A percentile compares a stretch with the other conserved stretches of the same genome.
Evolutionary conservation across 345 rosid genomes (phyloP).

Genomic region (Euphorbia peplus): DNA sequence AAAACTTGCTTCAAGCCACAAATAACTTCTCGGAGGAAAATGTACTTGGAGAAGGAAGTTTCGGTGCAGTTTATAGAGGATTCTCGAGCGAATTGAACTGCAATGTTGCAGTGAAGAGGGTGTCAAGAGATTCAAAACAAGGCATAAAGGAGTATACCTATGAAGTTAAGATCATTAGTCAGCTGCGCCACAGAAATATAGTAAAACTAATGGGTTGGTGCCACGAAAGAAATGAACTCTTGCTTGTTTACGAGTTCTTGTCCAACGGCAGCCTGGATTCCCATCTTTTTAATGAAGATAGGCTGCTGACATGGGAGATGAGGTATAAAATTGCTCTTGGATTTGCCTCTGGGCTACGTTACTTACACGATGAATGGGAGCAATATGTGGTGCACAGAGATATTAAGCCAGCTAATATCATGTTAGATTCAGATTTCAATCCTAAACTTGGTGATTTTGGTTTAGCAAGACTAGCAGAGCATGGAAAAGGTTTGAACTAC

Average conservation of each 20-base stretch:
- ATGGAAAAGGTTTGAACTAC: slow-evolving; percentile 19
- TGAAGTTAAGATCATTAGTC: slow-evolving; percentile 1
- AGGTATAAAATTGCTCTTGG: slow-evolving; percentile 22
- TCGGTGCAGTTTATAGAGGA: background rate
- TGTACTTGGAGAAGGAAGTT: slow-evolving; percentile 2
- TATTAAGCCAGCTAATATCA: slow-evolving; percentile 32
- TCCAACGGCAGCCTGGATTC: slow-evolving; percentile 4
- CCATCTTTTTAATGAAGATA: slow-evolving; percentile 3
- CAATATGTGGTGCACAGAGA: slow-evolving; percentile 29
- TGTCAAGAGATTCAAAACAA: slow-evolving; percentile 5
- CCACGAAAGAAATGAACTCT: background rate
- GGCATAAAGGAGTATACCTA: background rate
- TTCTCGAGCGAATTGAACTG: background rate
- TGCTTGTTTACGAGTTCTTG: slow-evolving; percentile 8
- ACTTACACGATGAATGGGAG: slow-evolving; percentile 36
- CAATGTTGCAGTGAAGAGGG: slow-evolving; percentile 3
- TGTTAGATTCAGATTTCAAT: slow-evolving; percentile 30
- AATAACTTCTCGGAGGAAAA: background rate
- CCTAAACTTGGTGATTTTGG: slow-evolving; percentile 37
- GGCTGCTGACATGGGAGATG: background rate
- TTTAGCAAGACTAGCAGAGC: slow-evolving; percentile 27
- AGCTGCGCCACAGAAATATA: slow-evolving; percentile 3
- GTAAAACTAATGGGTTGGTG: slow-evolving; percentile 13
- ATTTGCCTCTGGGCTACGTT: slow-evolving; percentile 24
- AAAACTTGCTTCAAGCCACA: background rate